A percentile compares a stretch with the other conserved stretches of the same genome.
Evolutionary conservation across 2,329 filamentous ascomycete species (phyloP).

Genomic region (Plenodomus biglobosus): DNA sequence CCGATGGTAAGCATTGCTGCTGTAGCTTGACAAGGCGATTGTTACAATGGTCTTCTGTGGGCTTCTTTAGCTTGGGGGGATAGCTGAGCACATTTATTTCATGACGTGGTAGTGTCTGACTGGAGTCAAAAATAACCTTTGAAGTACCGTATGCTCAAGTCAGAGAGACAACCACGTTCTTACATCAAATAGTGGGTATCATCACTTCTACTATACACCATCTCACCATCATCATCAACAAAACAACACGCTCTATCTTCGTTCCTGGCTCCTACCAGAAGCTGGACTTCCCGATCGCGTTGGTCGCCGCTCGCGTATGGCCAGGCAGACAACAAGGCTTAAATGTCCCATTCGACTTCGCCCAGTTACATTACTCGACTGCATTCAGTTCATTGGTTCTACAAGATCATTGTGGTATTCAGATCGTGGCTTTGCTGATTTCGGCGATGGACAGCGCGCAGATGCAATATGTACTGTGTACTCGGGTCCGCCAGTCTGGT

Average conservation of each 20-base stretch:
- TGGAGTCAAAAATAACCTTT: neutral
- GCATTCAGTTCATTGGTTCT: neutral
- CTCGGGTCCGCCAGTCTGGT: neutral
- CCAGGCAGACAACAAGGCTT: neutral
- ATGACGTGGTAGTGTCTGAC: neutral
- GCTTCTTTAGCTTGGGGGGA: neutral
- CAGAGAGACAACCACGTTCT: no score
- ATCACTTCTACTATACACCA: no score
- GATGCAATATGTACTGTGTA: neutral
- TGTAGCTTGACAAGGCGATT: neutral
- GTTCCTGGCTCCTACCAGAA: neutral
- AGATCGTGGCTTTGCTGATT: neutral
- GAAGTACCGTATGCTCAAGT: no score
- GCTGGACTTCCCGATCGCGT: neutral
- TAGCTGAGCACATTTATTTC: neutral
- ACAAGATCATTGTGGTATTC: neutral
- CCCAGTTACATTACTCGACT: neutral
- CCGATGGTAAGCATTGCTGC: neutral
- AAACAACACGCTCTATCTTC: neutral
- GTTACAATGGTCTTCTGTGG: neutral
- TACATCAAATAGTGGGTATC: no score
- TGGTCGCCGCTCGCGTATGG: neutral
- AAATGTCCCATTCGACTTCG: neutral
- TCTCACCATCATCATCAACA: neutral
- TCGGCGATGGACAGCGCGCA: neutral